Percentiles rank a stretch among this genome's conserved stretches.
Evolutionary conservation across 2,329 filamentous ascomycete genomes (phyloP).

Genomic region (Trichoderma cornu-damae): DNA sequence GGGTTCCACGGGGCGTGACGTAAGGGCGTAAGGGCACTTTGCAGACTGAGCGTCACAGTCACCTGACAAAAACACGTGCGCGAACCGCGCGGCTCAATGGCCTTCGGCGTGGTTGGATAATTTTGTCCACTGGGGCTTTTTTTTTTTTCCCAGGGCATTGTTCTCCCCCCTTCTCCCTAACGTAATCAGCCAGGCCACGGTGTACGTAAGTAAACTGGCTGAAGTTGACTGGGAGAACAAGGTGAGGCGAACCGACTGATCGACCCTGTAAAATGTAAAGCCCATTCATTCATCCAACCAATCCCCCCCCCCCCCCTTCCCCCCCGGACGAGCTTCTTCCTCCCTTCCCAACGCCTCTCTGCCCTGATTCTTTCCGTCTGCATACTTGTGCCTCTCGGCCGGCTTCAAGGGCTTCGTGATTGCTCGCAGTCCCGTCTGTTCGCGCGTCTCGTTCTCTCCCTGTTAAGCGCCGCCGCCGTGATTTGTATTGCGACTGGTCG

Average conservation of each 20-base stretch:
- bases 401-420: background rate
- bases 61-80: conserved; percentile 5
- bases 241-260: conserved; percentile 10
- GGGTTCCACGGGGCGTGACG: conserved; percentile 9
- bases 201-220: conserved; percentile 17
- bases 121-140: conserved; percentile 7
- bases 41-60: background rate
- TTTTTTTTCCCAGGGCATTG: too few species aligned
- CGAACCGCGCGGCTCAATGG: background rate
- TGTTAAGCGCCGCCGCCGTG: conserved; percentile 14
- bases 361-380: background rate
- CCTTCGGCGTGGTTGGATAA: conserved; percentile 7
- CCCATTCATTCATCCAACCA: background rate
- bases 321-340: conserved; percentile 1
- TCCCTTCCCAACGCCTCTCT: background rate
- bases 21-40: background rate
- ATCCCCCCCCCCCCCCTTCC: too few species aligned
- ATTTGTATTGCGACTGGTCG: conserved; percentile 15
- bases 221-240: conserved; percentile 6
- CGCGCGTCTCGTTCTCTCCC: background rate
- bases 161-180: conserved; percentile 11
- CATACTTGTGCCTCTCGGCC: background rate
- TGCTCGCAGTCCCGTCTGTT: conserved; percentile 1
- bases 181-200: conserved; percentile 14
- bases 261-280: conserved; percentile 1